A percentile compares a stretch with the other conserved stretches of the same genome.
phyloP scores from a whole-genome alignment of 495 filamentous ascomycete species.

The Trichoderma erinaceum region DNA sequence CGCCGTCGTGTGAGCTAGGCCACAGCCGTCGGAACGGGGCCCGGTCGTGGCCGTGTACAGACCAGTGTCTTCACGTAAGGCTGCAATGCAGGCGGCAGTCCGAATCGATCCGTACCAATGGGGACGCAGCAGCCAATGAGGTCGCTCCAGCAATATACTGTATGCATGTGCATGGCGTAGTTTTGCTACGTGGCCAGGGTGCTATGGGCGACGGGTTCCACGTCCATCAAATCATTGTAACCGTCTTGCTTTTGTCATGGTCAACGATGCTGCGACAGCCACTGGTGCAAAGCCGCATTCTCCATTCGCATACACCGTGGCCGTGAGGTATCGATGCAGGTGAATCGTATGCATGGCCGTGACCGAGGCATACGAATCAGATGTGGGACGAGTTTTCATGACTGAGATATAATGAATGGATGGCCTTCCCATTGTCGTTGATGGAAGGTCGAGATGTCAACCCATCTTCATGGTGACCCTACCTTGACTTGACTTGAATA shows the following conservation, averaged over 20 bases:
- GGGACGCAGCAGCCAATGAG: neutral
- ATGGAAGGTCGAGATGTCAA: neutral
- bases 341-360: constrained; percentile 4
- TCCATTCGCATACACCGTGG: neutral
- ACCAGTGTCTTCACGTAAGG: neutral
- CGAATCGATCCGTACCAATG: neutral
- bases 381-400: neutral
- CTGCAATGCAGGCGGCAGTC: constrained; percentile 10
- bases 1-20: neutral
- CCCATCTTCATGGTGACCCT: constrained; percentile 1
- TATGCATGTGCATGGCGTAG: neutral
- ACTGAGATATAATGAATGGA: neutral
- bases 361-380: neutral
- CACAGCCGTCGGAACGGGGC: neutral
- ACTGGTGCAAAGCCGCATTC: neutral
- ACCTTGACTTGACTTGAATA: neutral
- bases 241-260: neutral
- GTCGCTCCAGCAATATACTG: neutral
- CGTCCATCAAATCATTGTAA: neutral
- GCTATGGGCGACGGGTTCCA: neutral
- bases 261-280: neutral
- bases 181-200: constrained; percentile 8
- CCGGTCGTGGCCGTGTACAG: constrained; percentile 3
- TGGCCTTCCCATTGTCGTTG: neutral
- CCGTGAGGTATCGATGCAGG: constrained; percentile 8